Base-by-base conservation (phyloP, 2,329 filamentous ascomycete species). In the Magnaporthales sp. region DNA sequence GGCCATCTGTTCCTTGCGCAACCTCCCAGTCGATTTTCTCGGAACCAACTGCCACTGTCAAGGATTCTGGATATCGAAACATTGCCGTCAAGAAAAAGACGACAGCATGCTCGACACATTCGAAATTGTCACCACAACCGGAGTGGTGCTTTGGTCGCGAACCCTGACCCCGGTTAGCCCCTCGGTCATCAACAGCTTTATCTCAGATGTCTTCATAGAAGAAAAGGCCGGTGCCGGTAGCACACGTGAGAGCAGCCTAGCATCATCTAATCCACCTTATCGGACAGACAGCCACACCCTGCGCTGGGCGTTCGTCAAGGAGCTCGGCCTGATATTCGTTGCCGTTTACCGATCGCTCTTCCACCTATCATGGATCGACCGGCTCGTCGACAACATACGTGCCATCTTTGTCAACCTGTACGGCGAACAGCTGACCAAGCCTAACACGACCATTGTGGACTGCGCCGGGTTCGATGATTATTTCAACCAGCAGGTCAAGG, bases 201-300 rank as follows among this genome's bases (percentile, higher is more conserved):
- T 99, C 79, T 89, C 89, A 76, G 93, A 98, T 78, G 92, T 97
- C 75, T 97, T 99, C 77, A 97, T 99, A 75, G 95, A 99, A 80
- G 94, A 97, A 81, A 93, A 91, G 77, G 85, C 86, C 68, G 83
- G 83, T 64, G 82, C 84, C 66, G 62, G 62, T 54, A 81, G 86
- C 66, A 82, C 87, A 65, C 86, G 87, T 70, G 85, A 88, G 68
- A 79, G 83, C 63, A 80, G 79, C 64, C 86, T 88, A 7, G 84
- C 87, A 15, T 80, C 86, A 19, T 81, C 79, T 64, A 92, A 92
- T 71, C 86, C 91, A 19, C 84, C 89, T 0, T 99, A 95, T 80
- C 92, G 87, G 78, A 91, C 91, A 74, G 95, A 98, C 72, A 93
- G 96, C 71, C 96, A 98, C 75, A 98, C 93, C 0, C 77, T 99